These are phyloP conservation scores for Nymphaea thermarum DNA, from an alignment of 164 flowering plant genomes.

Conservation along the genomic window DNA sequence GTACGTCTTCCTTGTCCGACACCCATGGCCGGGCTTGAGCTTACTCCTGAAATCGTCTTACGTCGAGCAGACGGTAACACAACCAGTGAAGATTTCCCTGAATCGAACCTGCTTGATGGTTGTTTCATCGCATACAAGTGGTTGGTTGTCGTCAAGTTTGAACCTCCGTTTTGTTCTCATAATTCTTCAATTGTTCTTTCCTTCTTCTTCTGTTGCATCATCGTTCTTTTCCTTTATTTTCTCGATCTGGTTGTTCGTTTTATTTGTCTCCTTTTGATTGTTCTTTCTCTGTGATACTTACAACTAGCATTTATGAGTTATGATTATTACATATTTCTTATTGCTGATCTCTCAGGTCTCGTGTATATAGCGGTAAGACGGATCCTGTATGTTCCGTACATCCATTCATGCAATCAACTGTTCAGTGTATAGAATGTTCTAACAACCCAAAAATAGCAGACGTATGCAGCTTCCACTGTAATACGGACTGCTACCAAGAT, in stretches of 20 bases:
- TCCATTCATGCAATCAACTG: slow-evolving; percentile 86
- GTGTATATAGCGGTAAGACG: slow-evolving; percentile 83
- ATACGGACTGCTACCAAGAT: slow-evolving; percentile 79
- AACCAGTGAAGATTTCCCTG: slow-evolving; percentile 69
- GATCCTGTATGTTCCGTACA: slow-evolving; percentile 85
- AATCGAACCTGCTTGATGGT: slow-evolving; percentile 70
- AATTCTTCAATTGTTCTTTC: neutral
- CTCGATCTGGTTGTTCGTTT: neutral
- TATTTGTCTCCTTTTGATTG: neutral
- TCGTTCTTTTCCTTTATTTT: neutral
- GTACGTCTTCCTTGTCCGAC: slow-evolving; percentile 96
- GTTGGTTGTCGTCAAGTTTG: slow-evolving; percentile 19
- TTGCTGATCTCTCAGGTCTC: slow-evolving; percentile 46
- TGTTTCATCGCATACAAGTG: slow-evolving; percentile 84
- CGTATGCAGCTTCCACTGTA: slow-evolving; percentile 84
- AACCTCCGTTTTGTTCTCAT: neutral
- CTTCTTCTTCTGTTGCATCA: neutral
- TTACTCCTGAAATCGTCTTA: slow-evolving; percentile 77
- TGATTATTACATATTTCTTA: neutral
- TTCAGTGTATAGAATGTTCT: slow-evolving; percentile 85
- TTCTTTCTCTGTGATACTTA: neutral
- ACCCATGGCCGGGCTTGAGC: slow-evolving; percentile 97
- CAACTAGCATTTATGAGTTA: neutral
- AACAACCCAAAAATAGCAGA: slow-evolving; percentile 64
- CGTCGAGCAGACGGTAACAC: slow-evolving; percentile 52